Base-by-base conservation (phyloP, 352 stramenopile species). In the Phytophthora sp. region DNA sequence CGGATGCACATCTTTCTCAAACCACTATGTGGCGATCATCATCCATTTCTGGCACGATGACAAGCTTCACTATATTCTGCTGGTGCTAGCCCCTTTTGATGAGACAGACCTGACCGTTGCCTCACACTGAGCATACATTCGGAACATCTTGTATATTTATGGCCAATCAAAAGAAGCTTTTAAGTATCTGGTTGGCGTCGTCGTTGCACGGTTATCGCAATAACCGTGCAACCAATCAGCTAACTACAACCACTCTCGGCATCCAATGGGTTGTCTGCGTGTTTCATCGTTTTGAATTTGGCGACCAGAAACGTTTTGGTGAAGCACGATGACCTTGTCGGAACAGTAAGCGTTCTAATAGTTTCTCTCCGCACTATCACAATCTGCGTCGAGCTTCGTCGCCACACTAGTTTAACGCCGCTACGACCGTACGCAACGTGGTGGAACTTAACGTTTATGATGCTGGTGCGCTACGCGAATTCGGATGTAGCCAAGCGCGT, bases 231-330 rank as follows among this genome's bases (percentile, higher is more conserved):
- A 54, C 54, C 23, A 62, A 54, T 26, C 54, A 31, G 8, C 17
- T 8, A 3, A 30, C 26, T 4, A 32, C 32, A 1, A 54, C 54
- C 12, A 7, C 17, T 1, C 32, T 54, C 10, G 31, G 31, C 11
- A 26, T 32, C n/a, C 30, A 31, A 34, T 39, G 53, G 54, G 31
- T 54, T 1, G 54, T 30, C 15, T 62, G 54, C 6, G 41, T 24
- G 7, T 48, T n/a, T 4, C 54, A 54, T 18, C 54, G 21, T 12
- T 54, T 62, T 17, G n/a, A 62, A 54, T 17, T 10, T 62, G 15
- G 41, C 42, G 12, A 30, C 31, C 17, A 34, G 45, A 28, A 37
- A 1, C 18, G 23, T 39, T 18, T 17, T 59, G 18, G 39, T 2
- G 5, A 9, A 50, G 11, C 39, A 60, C 39, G 28, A 60, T 1